A percentile compares a stretch with the other conserved stretches of the same genome.
These are phyloP conservation scores for Pontederia crassipes DNA, from an alignment of 176 grass and related monocot genomes.

Conservation along the genomic window DNA sequence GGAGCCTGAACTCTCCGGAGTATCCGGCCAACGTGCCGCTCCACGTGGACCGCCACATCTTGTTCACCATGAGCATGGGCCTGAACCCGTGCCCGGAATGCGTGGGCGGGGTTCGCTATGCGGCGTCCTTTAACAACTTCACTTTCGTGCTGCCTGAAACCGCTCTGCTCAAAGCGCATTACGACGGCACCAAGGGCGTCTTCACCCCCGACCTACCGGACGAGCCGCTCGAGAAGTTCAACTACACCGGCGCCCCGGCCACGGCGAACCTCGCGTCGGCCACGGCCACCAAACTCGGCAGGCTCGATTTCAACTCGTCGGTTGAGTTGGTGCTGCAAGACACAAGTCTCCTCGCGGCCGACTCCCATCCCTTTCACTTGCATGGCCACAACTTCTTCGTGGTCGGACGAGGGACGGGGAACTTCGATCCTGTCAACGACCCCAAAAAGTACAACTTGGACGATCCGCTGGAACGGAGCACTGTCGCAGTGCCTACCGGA, in stretches of 20 bases:
- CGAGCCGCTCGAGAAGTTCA: slow-evolving; percentile 26
- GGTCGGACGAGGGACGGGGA: slow-evolving; percentile 39
- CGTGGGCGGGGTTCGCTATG: slow-evolving; percentile 27
- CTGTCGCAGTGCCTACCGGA: slow-evolving; percentile 42
- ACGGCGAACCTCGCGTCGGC: slow-evolving; percentile 43
- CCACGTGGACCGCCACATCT: slow-evolving; percentile 35
- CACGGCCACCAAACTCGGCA: slow-evolving; percentile 42
- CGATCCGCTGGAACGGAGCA: slow-evolving; percentile 56
- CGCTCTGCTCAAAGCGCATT: slow-evolving; percentile 44
- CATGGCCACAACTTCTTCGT: slow-evolving; percentile 64
- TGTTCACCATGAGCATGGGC: slow-evolving; percentile 42
- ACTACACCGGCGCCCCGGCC: slow-evolving; percentile 46
- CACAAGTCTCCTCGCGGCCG: slow-evolving; percentile 40
- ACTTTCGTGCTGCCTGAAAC: slow-evolving; percentile 45
- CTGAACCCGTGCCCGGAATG: slow-evolving; percentile 42
- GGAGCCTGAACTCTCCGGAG: slow-evolving; percentile 35
- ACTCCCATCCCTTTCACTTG: slow-evolving; percentile 64
- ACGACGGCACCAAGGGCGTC: slow-evolving; percentile 26
- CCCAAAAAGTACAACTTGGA: slow-evolving; percentile 40
- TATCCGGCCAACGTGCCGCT: slow-evolving; percentile 31
- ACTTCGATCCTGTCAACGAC: slow-evolving; percentile 47
- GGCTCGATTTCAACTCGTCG: slow-evolving; percentile 42
- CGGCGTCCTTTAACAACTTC: slow-evolving; percentile 59
- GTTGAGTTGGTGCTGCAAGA: slow-evolving; percentile 61
- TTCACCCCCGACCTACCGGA: slow-evolving; percentile 52